Evolutionary conservation across 2,329 filamentous ascomycete genomes (phyloP), one percentile per base, ranked within the genome.

Genomic region (Westerdykella ornata): DNA sequence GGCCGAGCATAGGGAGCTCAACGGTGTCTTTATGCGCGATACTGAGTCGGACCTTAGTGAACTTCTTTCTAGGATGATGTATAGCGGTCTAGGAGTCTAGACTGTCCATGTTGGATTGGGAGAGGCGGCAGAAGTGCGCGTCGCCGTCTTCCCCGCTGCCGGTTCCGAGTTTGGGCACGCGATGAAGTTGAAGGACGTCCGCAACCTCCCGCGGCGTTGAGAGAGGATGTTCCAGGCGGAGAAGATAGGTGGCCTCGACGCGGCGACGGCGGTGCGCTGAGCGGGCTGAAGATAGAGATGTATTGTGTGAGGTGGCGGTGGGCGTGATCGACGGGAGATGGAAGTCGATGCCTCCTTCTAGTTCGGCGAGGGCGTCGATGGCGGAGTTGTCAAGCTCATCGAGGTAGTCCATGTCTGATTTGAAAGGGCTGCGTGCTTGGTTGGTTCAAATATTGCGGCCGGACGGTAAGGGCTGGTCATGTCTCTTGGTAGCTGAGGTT

Each of bases 351-450:
- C 19, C 39, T 31, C 42, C 42, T 15, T 19, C 39, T 2, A 41
- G 32, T 30, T 44, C 39, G 1, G 22, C 22, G 1, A 44, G 29
- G 26, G 42, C 42, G 28, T 18, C 30, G 1, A 43, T 36, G 12
- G 36, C 42, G 15, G 37, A 35, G 13, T 48, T 31, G 44, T 48
- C 37, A 40, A 47, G 41, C 35, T 42, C 22, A 34, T 48, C 36
- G 32, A 42, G 35, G 20, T 42, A 42, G 5, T 44, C 30, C 39
- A 44, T 38, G 30, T 5, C 3, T 31, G 19, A 9, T 22, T 32
- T 5, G 12, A 5, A 13, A 13, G 16, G 12, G 13, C 5, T 12
- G 16, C 6, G 30, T 32, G 12, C n/a, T 32, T 5, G 30, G n/a
- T 16, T 13, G 5, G n/a, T 5, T 14, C 5, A 12, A 32, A 16